phyloP scores from a whole-genome alignment of 1,284 basidiomycete genomes.

The Neonothopanus nambi region DNA sequence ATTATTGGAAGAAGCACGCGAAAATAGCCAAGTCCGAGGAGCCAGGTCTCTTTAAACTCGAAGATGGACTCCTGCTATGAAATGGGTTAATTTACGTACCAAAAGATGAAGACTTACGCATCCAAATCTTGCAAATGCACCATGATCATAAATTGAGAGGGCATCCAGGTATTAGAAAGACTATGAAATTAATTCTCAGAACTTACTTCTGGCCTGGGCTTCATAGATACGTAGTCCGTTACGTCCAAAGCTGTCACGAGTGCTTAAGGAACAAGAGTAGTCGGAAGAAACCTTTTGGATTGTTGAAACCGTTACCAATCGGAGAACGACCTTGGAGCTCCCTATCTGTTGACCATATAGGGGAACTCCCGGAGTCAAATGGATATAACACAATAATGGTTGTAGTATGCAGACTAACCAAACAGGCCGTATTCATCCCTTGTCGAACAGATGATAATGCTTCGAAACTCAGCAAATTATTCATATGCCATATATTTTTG shows the following conservation, averaged over 20 bases:
- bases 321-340: slow-evolving; percentile 6
- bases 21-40: neutral
- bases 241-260: slow-evolving; percentile 9
- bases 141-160: slow-evolving; percentile 35
- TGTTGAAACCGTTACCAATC: slow-evolving; percentile 12
- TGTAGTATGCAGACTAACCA: slow-evolving; percentile 18
- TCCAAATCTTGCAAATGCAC: slow-evolving; percentile 1
- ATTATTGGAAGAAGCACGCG: neutral
- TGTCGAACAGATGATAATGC: too few species aligned
- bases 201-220: slow-evolving; percentile 27
- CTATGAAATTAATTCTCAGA: slow-evolving; percentile 19
- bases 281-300: neutral
- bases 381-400: slow-evolving; percentile 32
- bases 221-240: slow-evolving; percentile 16
- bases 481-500: too few species aligned
- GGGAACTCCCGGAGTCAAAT: slow-evolving; percentile 26
- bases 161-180: slow-evolving; percentile 30
- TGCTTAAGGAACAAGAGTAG: neutral
- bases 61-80: slow-evolving; percentile 8
- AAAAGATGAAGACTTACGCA: neutral
- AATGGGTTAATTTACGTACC: slow-evolving; percentile 11
- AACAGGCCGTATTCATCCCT: too few species aligned
- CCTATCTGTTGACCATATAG: slow-evolving; percentile 20
- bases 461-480: too few species aligned
- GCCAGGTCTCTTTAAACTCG: slow-evolving; percentile 16